Evolutionary conservation across 2,329 filamentous ascomycete genomes (phyloP), one percentile per base, ranked within the genome.

Genomic region (Neoscytalidium dimidiatum): DNA sequence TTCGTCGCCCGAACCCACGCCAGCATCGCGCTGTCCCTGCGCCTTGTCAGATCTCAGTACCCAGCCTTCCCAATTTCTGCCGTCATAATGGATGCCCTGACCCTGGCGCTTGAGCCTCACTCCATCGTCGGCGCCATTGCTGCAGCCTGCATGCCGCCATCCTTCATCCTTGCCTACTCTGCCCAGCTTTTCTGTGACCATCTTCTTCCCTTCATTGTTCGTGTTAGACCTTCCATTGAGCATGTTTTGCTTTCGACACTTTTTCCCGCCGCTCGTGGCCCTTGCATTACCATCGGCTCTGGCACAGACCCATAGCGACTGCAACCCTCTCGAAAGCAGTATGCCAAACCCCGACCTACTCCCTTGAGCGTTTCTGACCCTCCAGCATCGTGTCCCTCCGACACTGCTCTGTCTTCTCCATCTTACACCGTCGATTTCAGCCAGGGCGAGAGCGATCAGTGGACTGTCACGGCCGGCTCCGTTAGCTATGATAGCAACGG

Each of bases 401-500:
- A 79, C 51, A 66, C 70, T 9, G 77, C 72, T 49, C 66, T 77
- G 14, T 74, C 71, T 60, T 69, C 65, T 23, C n/a, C 51, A 7
- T 71, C 69, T 33, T 41, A 72, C 62, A 68, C 67, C 31, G 71
- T 70, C 67, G 77, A 79, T 67, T 79, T 78, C 69, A 75, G 72
- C 48, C 68, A 70, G 29, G 75, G 72, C 29, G 28, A 35, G 6
- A 69, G 66, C 53, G 49, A 53, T 17, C 72, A 70, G 44, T 65
- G 52, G 64, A 67, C 35, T 11, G 43, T 38, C 29, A 68, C 60
- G 4, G 49, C 57, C 7, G 67, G 61, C 5, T 74, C 74, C 62
- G 79, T 81, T 53, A 79, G 77, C 64, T 73, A 75, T 51, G 66
- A 64, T 19, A 60, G 70, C n/a, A 70, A 77, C 9, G 81, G 81